Conservation (phyloP, 169 alveolate species). For the Amoebophrya sp. region DNA sequence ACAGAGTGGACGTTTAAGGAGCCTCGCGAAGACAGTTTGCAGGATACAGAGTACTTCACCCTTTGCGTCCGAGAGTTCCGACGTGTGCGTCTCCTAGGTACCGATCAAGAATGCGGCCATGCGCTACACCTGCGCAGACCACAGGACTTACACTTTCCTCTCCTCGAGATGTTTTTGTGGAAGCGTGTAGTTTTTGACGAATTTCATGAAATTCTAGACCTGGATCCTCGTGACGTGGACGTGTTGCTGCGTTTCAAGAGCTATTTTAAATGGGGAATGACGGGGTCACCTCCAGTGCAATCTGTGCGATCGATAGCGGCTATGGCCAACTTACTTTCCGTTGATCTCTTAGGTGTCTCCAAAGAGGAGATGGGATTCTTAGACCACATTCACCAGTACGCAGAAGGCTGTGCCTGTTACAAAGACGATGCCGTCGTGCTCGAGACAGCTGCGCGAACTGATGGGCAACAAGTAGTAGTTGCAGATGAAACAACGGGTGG, state of each 20-base stretch:
- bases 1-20: too few species aligned
- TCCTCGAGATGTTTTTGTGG: neutral
- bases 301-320: neutral
- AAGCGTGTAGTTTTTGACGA: neutral
- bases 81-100: neutral
- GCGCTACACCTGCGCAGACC: neutral
- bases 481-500: neutral
- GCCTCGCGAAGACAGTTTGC: neutral
- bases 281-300: neutral
- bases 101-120: neutral
- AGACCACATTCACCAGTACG: neutral
- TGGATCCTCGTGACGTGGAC: neutral
- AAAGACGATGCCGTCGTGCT: too few species aligned
- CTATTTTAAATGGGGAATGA: neutral
- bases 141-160: neutral
- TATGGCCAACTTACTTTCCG: neutral
- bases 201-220: neutral
- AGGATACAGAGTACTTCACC: neutral
- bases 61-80: neutral
- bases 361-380: neutral
- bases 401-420: neutral
- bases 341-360: neutral
- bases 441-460: too few species aligned
- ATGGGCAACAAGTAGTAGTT: too few species aligned
- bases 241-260: neutral